Evolutionary conservation across 805 yeast genomes (phyloP), one percentile per base, ranked within the genome.

Genomic region (Cyberlindnera veronae): DNA sequence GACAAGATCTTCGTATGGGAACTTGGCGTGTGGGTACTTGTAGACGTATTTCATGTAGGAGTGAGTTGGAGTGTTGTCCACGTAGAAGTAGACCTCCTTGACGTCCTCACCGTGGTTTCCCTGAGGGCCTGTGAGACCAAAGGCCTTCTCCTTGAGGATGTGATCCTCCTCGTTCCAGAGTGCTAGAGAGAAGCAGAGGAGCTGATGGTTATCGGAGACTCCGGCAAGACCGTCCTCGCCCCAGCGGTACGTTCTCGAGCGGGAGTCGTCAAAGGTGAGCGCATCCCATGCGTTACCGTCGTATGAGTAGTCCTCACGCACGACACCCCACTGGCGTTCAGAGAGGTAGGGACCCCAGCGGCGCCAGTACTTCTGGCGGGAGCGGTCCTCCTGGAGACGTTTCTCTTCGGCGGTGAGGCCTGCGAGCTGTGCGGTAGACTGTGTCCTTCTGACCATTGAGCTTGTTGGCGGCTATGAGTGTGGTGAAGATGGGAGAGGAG

Each of bases 51-150:
- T 89, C 84, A 87, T 84, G 65, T 88, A 89, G 26, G 95, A 81
- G 65, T 89, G 96, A 6, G 96, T 76, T 7, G 97, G 97, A 11
- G 95, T 85, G 64, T 87, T 89, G 65, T 89, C 97, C 45, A 89
- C 71, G 57, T 89, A 88, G 59, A 79, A 89, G 60, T 85, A 85
- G 50, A 81, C 62, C 57, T 85, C 95, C 65, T 89, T 89, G 45
- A 87, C 96, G 61, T 89, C 97, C 60, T 89, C 97, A 41, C 97
- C 97, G 61, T 89, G 97, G 61, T 90, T 90, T 11, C 96, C 97
- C 60, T 89, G 90, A 12, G 86, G 88, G 37, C 95, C 95, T 20
- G 96, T 88, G 29, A 88, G 74, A 2, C 97, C 97, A 61, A 81
- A 89, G 46, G 84, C 69, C 49, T 87, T 81, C 59, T 89, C 97